Conservation (phyloP, 1,284 basidiomycete species). For the Polyporus tsugae region DNA sequence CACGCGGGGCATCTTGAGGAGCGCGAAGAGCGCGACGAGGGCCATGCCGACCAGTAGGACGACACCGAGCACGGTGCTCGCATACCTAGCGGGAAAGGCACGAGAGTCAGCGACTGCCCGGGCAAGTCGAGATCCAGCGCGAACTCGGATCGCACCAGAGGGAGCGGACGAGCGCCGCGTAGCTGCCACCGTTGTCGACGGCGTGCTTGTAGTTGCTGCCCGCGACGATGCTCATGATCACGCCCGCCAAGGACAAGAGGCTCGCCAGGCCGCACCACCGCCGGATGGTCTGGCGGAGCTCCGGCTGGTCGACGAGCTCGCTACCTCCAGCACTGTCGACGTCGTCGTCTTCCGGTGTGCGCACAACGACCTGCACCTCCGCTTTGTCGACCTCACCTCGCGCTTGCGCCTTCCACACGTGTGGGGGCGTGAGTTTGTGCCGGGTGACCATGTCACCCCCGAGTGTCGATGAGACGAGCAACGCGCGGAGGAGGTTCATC, state of each 20-base stretch:
- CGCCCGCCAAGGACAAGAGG: conserved; percentile 35
- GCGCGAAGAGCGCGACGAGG: conserved; percentile 11
- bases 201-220: conserved; percentile 37
- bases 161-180: conserved; percentile 33
- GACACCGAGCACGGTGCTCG: conserved; percentile 20
- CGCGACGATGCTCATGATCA: conserved; percentile 40
- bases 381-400: neutral
- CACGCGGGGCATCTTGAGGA: conserved; percentile 22
- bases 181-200: conserved; percentile 23
- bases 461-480: conserved; percentile 43
- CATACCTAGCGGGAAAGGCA: conserved; percentile 20
- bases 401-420: neutral
- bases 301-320: conserved; percentile 35
- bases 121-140: too few species aligned
- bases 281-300: conserved; percentile 31
- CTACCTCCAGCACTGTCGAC: neutral
- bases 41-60: neutral
- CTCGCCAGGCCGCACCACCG: conserved; percentile 34
- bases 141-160: conserved; percentile 28
- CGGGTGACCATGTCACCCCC: conserved; percentile 12
- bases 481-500: conserved; percentile 37
- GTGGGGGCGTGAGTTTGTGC: conserved; percentile 8
- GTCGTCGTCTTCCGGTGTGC: neutral
- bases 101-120: neutral
- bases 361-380: neutral